A percentile compares a stretch with the other conserved stretches of the same genome.
phyloP scores from a whole-genome alignment of 148 eudicot genomes.

The Fagopyrum tataricum region DNA sequence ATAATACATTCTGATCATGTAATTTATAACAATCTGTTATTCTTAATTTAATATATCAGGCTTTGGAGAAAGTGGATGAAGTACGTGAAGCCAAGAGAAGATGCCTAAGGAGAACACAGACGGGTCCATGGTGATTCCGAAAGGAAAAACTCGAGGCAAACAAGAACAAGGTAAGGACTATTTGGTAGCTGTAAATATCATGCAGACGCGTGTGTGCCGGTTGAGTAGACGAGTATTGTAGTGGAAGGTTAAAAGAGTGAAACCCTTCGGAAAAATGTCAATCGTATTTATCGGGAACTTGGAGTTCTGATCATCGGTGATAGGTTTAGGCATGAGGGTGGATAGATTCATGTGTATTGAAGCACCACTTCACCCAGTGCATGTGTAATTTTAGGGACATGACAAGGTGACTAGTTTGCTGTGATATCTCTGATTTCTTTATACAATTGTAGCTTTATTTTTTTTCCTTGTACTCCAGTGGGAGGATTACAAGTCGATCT shows the following conservation, averaged over 20 bases:
- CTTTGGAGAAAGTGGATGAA: constrained; percentile 46
- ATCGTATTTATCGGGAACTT: not conserved
- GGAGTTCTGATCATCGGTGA: not conserved
- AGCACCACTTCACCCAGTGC: not conserved
- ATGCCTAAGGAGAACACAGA: constrained; percentile 68
- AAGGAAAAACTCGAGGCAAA: not conserved
- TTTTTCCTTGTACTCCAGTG: not conserved
- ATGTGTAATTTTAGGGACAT: constrained; percentile 3
- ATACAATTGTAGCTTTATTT: not conserved
- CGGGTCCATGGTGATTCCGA: constrained; percentile 62
- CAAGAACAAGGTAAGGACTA: not conserved
- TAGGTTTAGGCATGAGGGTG: not conserved
- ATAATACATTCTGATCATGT: not conserved
- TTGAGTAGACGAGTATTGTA: not conserved
- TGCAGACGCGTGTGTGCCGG: not conserved
- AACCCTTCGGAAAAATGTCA: not conserved
- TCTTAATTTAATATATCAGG: constrained; percentile 33
- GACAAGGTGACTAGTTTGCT: not conserved
- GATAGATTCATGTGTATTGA: not conserved
- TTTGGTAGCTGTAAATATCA: not conserved
- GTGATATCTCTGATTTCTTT: not conserved
- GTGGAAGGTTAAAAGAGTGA: not conserved
- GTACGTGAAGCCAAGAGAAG: constrained; percentile 46
- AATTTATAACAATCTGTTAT: not conserved
- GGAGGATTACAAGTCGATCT: not conserved